These are phyloP conservation scores for Mrakia frigida DNA, from an alignment of 768 basidiomycete species.

Conservation along the genomic window DNA sequence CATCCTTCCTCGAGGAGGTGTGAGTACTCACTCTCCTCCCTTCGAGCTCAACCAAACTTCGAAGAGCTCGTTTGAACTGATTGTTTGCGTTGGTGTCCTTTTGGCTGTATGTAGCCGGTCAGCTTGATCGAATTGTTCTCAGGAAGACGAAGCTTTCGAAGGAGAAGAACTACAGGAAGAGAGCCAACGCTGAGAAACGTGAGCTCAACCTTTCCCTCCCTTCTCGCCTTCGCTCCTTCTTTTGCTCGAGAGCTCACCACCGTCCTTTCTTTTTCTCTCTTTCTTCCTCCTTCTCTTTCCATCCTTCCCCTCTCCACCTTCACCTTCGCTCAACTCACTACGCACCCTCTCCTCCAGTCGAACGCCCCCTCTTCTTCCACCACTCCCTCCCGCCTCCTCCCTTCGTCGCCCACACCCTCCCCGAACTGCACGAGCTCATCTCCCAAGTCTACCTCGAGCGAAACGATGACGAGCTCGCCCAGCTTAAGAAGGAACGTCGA, in stretches of 20 bases:
- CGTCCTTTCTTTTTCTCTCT: neutral
- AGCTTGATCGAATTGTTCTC: constrained; percentile 43
- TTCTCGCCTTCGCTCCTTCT: neutral
- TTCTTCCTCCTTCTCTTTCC: neutral
- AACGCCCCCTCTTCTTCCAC: constrained; percentile 43
- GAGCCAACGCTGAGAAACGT: constrained; percentile 33
- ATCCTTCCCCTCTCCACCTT: neutral
- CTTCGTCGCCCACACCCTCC: constrained; percentile 37
- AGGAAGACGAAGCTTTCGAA: constrained; percentile 41
- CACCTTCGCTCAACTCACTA: neutral
- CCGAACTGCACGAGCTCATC: constrained; percentile 39
- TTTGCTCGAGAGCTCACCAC: neutral
- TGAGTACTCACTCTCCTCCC: neutral
- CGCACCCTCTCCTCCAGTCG: constrained; percentile 35
- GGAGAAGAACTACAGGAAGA: constrained; percentile 36
- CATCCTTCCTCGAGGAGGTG: constrained; percentile 43
- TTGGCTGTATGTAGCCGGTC: constrained; percentile 35
- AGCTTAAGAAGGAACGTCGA: constrained; percentile 39
- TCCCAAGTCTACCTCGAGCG: constrained; percentile 41
- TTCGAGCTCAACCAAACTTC: neutral
- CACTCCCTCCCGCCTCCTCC: constrained; percentile 40
- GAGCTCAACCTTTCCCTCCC: constrained; percentile 6
- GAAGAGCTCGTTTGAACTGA: neutral
- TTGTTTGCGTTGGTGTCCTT: neutral
- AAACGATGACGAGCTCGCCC: constrained; percentile 39